A percentile compares a stretch with the other conserved stretches of the same genome.
Evolutionary conservation across 1,284 basidiomycete genomes (phyloP).

Genomic region (Agroathelia rolfsii): DNA sequence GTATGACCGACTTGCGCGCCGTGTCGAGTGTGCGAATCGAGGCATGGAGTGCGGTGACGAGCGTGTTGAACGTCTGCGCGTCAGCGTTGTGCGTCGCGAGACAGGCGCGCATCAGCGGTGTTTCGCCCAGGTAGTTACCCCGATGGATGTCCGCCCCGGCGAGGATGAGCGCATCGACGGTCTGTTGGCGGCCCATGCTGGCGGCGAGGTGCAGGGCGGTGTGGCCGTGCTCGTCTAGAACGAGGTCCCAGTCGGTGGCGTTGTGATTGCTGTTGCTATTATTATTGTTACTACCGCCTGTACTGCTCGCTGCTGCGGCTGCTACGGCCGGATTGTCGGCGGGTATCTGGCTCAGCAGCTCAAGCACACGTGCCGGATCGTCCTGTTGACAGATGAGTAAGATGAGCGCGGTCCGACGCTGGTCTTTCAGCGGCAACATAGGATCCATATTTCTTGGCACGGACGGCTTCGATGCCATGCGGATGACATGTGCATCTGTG

Average conservation of each 20-base stretch:
- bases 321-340: conserved; percentile 31
- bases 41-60: conserved; percentile 56
- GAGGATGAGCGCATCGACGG: conserved; percentile 58
- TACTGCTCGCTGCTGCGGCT: conserved; percentile 18
- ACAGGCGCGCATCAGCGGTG: conserved; percentile 86
- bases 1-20: conserved; percentile 83
- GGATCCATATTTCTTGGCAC: conserved; percentile 48
- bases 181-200: conserved; percentile 66
- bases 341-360: conserved; percentile 53
- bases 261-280: too few relatives aligned
- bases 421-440: conserved; percentile 48
- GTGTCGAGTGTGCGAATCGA: conserved; percentile 89
- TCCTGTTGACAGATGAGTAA: conserved; percentile 58
- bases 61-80: conserved; percentile 59
- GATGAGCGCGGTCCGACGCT: conserved; percentile 49
- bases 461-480: conserved; percentile 62
- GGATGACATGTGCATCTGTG: conserved; percentile 33
- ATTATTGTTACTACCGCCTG: too few relatives aligned
- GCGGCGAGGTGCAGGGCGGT: conserved; percentile 92
- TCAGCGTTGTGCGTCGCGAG: conserved; percentile 86
- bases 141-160: conserved; percentile 79
- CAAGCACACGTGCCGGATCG: conserved; percentile 51
- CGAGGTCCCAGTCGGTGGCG: conserved; percentile 69
- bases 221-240: conserved; percentile 92
- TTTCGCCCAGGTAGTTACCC: conserved; percentile 92